Evolutionary conservation across 2,329 filamentous ascomycete species (phyloP).

Genomic region (Mollisiaceae sp.): DNA sequence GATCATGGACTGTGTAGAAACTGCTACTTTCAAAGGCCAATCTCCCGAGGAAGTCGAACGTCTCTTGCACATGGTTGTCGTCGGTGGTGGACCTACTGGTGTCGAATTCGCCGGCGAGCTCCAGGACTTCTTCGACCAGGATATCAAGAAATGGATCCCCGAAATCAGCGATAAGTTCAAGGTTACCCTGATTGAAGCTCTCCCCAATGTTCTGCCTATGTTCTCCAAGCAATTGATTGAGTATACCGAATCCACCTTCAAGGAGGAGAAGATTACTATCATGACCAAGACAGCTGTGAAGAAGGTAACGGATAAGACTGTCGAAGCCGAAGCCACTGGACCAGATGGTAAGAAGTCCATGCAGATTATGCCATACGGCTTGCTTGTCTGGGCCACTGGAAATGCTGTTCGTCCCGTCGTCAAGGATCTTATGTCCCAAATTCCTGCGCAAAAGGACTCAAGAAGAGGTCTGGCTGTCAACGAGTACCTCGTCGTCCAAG

Average conservation of each 20-base stretch:
- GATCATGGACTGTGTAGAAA: slow-evolving; percentile 99
- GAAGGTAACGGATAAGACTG: slow-evolving; percentile 89
- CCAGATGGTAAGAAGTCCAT: slow-evolving; percentile 84
- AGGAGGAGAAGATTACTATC: slow-evolving; percentile 97
- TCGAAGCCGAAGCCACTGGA: slow-evolving; percentile 84
- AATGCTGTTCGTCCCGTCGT: slow-evolving; percentile 91
- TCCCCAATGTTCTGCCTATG: slow-evolving; percentile 95
- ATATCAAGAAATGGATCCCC: slow-evolving; percentile 97
- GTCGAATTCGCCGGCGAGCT: slow-evolving; percentile 98
- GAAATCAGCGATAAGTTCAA: slow-evolving; percentile 95
- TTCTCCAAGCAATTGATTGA: slow-evolving; percentile 99
- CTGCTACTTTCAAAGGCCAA: slow-evolving; percentile 97
- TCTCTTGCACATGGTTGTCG: slow-evolving; percentile 96
- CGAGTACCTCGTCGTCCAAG: slow-evolving; percentile 98
- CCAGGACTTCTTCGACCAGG: slow-evolving; percentile 98
- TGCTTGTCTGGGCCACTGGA: slow-evolving; percentile 97
- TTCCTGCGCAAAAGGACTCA: slow-evolving; percentile 94
- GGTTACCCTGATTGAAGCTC: slow-evolving; percentile 95
- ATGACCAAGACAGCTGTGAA: slow-evolving; percentile 99
- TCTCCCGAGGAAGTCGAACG: slow-evolving; percentile 85
- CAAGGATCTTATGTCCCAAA: slow-evolving; percentile 88
- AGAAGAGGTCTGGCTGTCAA: slow-evolving; percentile 95
- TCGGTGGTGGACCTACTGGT: slow-evolving; percentile 91
- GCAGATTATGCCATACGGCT: slow-evolving; percentile 87
- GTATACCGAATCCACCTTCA: slow-evolving; percentile 98